Percentiles rank a stretch among this genome's conserved stretches.
phyloP scores from a whole-genome alignment of 2,329 filamentous ascomycete genomes.

The Aureobasidium sp. region DNA sequence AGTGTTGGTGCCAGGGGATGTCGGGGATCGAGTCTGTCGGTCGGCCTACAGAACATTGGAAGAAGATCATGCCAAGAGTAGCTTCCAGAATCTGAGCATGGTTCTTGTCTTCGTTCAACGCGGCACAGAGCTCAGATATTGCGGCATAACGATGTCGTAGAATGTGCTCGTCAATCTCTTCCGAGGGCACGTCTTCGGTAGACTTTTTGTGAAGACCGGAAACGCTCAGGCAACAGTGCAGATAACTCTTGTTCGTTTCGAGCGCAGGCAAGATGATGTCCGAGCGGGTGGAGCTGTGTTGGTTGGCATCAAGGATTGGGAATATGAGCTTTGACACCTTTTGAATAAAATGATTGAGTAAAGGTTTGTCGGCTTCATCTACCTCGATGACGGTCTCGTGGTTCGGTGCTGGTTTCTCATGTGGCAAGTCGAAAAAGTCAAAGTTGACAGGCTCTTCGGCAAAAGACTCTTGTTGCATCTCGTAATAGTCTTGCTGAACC shows the following conservation, averaged over 20 bases:
- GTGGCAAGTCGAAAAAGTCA: slow-evolving; percentile 77
- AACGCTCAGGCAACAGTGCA: slow-evolving; percentile 92
- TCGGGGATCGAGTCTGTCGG: slow-evolving; percentile 79
- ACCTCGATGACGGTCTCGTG: slow-evolving; percentile 71
- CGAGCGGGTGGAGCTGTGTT: slow-evolving; percentile 72
- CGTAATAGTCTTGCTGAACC: slow-evolving; percentile 64
- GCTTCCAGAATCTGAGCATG: slow-evolving; percentile 88
- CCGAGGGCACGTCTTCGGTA: slow-evolving; percentile 57
- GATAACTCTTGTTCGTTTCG: slow-evolving; percentile 84
- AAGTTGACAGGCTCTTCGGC: slow-evolving; percentile 53
- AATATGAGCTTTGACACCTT: slow-evolving; percentile 84
- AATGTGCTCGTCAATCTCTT: slow-evolving; percentile 82
- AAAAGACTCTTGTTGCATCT: slow-evolving; percentile 62
- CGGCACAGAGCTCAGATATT: slow-evolving; percentile 76
- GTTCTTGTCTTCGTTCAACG: slow-evolving; percentile 70
- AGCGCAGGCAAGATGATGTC: slow-evolving; percentile 82
- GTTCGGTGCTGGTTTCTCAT: slow-evolving; percentile 56
- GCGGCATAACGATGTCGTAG: slow-evolving; percentile 86
- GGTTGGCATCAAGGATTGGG: slow-evolving; percentile 83
- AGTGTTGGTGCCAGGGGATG: slow-evolving; percentile 96
- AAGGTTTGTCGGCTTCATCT: slow-evolving; percentile 76
- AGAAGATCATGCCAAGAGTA: slow-evolving; percentile 90
- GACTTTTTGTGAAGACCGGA: slow-evolving; percentile 88
- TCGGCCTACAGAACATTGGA: slow-evolving; percentile 85
- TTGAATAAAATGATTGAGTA: slow-evolving; percentile 86